Conservation (phyloP, 192 early-diverging fungal genomes). For the Kappamyces sp. region DNA sequence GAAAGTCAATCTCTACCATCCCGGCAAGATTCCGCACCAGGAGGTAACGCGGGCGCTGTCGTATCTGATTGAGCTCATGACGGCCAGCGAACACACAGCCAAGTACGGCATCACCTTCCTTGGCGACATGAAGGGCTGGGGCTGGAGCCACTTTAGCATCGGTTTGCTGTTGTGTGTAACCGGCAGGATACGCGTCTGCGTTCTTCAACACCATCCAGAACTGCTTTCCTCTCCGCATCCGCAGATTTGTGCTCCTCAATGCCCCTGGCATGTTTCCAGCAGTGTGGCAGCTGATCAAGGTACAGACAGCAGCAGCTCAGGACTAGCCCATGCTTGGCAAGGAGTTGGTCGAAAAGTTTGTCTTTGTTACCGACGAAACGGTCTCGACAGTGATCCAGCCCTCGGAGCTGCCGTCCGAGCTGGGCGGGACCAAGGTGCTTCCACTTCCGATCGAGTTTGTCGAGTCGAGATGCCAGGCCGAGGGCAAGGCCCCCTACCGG, state of each 20-base stretch:
- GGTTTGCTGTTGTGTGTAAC: no score
- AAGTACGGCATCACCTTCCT: constrained; percentile 19
- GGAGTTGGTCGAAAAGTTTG: no score
- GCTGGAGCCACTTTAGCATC: constrained; percentile 13
- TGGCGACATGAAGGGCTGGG: constrained; percentile 14
- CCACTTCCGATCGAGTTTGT: no score
- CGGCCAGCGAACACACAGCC: not conserved
- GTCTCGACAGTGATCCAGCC: no score
- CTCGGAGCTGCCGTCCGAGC: no score
- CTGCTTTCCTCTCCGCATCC: constrained; percentile 13
- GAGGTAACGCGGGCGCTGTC: constrained; percentile 11
- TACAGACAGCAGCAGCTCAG: no score
- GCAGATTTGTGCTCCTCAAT: constrained; percentile 16
- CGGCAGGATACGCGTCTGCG: constrained; percentile 6
- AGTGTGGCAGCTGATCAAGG: constrained; percentile 16
- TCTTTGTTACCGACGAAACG: no score
- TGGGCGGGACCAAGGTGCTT: no score
- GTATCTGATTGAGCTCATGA: constrained; percentile 9
- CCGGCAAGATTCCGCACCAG: constrained; percentile 9
- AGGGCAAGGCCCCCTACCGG: no score
- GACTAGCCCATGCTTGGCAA: no score
- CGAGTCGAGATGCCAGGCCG: no score
- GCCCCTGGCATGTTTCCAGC: constrained; percentile 11
- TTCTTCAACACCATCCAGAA: constrained; percentile 14
- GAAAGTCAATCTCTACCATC: constrained; percentile 6